Percentiles rank a stretch among this genome's conserved stretches.
Evolutionary conservation across 1,284 basidiomycete genomes (phyloP).

Genomic region (Irpex sp.): DNA sequence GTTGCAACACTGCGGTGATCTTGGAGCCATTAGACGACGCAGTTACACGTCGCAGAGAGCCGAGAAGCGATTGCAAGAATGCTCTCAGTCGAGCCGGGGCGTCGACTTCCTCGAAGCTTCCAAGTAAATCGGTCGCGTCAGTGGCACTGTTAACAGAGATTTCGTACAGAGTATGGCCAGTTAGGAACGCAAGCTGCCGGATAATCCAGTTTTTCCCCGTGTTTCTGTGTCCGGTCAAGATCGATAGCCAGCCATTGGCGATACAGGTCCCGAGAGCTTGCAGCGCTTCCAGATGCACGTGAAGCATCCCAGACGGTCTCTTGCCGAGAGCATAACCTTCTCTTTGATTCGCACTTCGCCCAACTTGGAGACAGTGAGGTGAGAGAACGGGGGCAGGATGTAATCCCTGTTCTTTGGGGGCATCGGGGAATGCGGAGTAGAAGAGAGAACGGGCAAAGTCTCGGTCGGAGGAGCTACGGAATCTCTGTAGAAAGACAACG

Average conservation of each 20-base stretch:
- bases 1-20: constrained; percentile 8
- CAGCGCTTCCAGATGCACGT: constrained; percentile 60
- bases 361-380: constrained; percentile 57
- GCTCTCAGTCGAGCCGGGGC: constrained; percentile 31
- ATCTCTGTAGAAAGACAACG: constrained; percentile 81
- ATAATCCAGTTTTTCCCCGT: constrained; percentile 83
- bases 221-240: constrained; percentile 73
- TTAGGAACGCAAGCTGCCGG: constrained; percentile 64
- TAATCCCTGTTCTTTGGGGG: constrained; percentile 23
- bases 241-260: constrained; percentile 81
- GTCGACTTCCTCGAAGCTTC: constrained; percentile 92
- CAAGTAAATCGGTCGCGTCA: constrained; percentile 92
- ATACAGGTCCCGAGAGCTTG: constrained; percentile 79
- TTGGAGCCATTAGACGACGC: constrained; percentile 34
- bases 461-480: constrained; percentile 72
- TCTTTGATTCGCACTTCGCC: constrained; percentile 56
- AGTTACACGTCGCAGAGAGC: constrained; percentile 35
- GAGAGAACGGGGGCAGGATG: constrained; percentile 53
- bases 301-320: constrained; percentile 49
- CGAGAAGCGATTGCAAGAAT: constrained; percentile 37
- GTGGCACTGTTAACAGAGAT: constrained; percentile 83
- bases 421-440: constrained; percentile 49
- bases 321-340: constrained; percentile 31
- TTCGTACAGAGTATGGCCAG: constrained; percentile 68
- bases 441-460: constrained; percentile 59